phyloP scores from a whole-genome alignment of 2,329 filamentous ascomycete species.

The Xylariaceae sp. region DNA sequence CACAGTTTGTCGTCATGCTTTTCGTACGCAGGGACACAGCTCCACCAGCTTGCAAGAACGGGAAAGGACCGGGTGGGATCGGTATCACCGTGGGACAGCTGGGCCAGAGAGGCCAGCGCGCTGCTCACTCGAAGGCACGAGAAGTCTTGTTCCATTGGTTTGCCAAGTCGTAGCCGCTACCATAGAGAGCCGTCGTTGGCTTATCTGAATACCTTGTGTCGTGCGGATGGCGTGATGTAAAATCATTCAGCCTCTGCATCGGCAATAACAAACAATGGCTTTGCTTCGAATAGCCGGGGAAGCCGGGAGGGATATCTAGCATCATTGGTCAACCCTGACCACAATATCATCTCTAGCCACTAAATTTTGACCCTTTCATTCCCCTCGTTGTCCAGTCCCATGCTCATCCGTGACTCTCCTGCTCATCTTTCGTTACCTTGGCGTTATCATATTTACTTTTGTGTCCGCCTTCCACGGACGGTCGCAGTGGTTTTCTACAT shows the following conservation, averaged over 20 bases:
- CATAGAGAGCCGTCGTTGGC: constrained; percentile 6
- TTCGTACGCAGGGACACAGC: constrained; percentile 2
- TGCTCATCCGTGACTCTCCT: constrained; percentile 1
- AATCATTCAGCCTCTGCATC: constrained; percentile 7
- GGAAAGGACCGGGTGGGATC: background rate
- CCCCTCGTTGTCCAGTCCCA: constrained; percentile 6
- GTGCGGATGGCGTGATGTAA: constrained; percentile 8
- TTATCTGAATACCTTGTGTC: constrained; percentile 13
- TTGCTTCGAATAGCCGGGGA: constrained; percentile 8
- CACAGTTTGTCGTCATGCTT: constrained; percentile 6
- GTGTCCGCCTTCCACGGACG: background rate
- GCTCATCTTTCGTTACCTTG: background rate
- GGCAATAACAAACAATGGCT: constrained; percentile 5
- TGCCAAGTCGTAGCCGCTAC: constrained; percentile 6
- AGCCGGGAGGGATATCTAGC: constrained; percentile 13
- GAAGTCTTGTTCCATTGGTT: constrained; percentile 11
- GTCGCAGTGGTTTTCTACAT: constrained; percentile 49
- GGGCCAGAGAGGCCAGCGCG: background rate
- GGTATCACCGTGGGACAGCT: constrained; percentile 6
- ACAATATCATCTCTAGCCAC: constrained; percentile 7
- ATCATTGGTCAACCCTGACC: constrained; percentile 14
- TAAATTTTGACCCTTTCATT: constrained; percentile 8
- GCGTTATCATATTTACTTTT: background rate
- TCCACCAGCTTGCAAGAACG: constrained; percentile 3
- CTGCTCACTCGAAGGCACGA: constrained; percentile 4